Evolutionary conservation across 1,284 basidiomycete species (phyloP).

Genomic region (Puccinia novopanici): DNA sequence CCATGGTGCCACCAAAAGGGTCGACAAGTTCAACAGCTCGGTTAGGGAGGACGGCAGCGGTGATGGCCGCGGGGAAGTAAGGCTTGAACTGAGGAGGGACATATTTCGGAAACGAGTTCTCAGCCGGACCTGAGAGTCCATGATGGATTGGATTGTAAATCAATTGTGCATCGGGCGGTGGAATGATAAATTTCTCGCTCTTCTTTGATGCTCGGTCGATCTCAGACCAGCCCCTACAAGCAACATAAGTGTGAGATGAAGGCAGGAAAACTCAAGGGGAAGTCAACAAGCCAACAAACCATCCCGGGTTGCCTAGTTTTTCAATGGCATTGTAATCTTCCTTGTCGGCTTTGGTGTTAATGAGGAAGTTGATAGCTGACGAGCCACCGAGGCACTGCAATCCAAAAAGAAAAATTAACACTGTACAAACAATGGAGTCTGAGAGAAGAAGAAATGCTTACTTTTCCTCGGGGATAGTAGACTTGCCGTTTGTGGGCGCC

Average conservation of each 20-base stretch:
- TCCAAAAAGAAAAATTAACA: neutral
- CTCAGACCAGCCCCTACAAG: slow-evolving; percentile 39
- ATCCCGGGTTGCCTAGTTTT: slow-evolving; percentile 47
- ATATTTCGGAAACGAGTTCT: slow-evolving; percentile 41
- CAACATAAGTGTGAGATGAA: neutral
- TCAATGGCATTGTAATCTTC: slow-evolving; percentile 39
- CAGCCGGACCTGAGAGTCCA: slow-evolving; percentile 3
- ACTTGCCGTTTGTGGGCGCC: slow-evolving; percentile 24
- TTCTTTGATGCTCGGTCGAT: slow-evolving; percentile 43
- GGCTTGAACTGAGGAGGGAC: slow-evolving; percentile 24
- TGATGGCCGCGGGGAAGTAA: slow-evolving; percentile 19
- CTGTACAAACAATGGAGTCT: neutral
- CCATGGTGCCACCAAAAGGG: slow-evolving; percentile 19
- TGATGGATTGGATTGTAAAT: slow-evolving; percentile 13
- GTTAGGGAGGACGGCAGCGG: neutral
- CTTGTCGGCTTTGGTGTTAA: slow-evolving; percentile 35
- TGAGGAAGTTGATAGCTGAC: slow-evolving; percentile 46
- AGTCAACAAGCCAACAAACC: neutral
- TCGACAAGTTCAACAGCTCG: slow-evolving; percentile 1
- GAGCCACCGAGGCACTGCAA: slow-evolving; percentile 43
- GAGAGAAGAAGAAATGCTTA: neutral
- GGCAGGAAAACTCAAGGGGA: neutral
- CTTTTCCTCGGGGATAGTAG: slow-evolving; percentile 41
- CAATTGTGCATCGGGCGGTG: neutral
- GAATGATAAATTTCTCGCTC: slow-evolving; percentile 19